Evolutionary conservation across 768 basidiomycete genomes (phyloP).

Genomic region (Kwoniella botswanensis): DNA sequence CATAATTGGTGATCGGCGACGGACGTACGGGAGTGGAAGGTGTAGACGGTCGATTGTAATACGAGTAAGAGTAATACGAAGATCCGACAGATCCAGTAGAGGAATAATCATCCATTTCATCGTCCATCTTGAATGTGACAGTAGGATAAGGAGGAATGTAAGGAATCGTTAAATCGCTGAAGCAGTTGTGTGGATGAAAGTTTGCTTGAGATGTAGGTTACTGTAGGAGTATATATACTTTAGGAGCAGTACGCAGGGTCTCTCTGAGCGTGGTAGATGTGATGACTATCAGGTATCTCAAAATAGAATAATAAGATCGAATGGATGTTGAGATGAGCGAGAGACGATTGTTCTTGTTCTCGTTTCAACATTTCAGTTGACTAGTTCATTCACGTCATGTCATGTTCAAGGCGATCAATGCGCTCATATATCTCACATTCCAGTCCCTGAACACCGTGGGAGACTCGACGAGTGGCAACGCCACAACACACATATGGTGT

Average conservation of each 20-base stretch:
- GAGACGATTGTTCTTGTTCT: not conserved
- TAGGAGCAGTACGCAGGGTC: not conserved
- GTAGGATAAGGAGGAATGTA: conserved; percentile 13
- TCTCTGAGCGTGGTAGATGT: not conserved
- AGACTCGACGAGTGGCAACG: conserved; percentile 2
- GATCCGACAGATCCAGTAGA: conserved; percentile 21
- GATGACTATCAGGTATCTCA: not conserved
- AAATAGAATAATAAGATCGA: too few species aligned
- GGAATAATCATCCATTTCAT: conserved; percentile 41
- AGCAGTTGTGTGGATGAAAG: not conserved
- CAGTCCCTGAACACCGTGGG: conserved; percentile 12
- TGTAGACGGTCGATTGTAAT: conserved; percentile 28
- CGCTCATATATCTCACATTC: not conserved
- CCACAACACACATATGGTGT: not conserved
- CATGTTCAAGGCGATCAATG: not conserved
- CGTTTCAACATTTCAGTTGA: not conserved
- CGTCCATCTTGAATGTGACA: conserved; percentile 30
- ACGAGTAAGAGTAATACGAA: conserved; percentile 34
- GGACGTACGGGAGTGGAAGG: conserved; percentile 24
- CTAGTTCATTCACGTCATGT: not conserved
- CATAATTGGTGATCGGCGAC: conserved; percentile 37
- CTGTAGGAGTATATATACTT: not conserved
- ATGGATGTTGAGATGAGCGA: not conserved
- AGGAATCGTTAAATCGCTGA: not conserved
- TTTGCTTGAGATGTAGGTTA: not conserved